Base-by-base conservation (phyloP, 208 protist species). In the Strigomonas culicis region DNA sequence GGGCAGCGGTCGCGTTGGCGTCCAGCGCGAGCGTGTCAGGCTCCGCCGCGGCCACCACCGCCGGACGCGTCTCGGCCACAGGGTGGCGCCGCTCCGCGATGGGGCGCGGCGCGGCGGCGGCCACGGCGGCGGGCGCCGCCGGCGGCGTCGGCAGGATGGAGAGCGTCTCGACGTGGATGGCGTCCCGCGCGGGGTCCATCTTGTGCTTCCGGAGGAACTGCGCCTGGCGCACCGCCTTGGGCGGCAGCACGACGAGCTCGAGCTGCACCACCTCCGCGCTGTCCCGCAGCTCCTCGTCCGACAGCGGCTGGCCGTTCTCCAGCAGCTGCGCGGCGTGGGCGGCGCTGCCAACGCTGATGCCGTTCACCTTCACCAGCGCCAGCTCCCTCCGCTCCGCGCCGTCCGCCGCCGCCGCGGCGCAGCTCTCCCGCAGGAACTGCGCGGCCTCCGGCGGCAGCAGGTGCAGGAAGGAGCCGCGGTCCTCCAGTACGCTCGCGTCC, bases 281-380 rank as follows among this genome's bases (percentile, higher is more conserved):
- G n/a, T n/a, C n/a, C n/a, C n/a, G n/a, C n/a, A n/a, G n/a, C n/a
- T n/a, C n/a, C n/a, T n/a, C n/a, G n/a, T n/a, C n/a, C n/a, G n/a
- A n/a, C n/a, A n/a, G n/a, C n/a, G n/a, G n/a, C n/a, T n/a, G n/a
- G n/a, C n/a, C n/a, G n/a, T n/a, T 30, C 44, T 58, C 50, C 49
- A 75, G 52, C 22, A 92, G 66, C 24, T 74, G 64, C 63, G 59
- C 63, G 15, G 72, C 74, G 66, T 92, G 85, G 41, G 24, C 66
- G 10, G 46, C 13, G n/a, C 73, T 69, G 30, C 62, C 70, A 15
- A 85, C 82, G 71, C 86, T 79, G 22, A 92, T 79, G 0, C 85
- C 85, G 60, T 92, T 92, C 34, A 92, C 77, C 11, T 74, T 66
- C 21, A 82, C 60, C 7, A 92, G 59, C 34, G 68, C 59, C 21